Conservation (phyloP, 108 stramenopile species). For the Cyclotella choctawhatcheeana region DNA sequence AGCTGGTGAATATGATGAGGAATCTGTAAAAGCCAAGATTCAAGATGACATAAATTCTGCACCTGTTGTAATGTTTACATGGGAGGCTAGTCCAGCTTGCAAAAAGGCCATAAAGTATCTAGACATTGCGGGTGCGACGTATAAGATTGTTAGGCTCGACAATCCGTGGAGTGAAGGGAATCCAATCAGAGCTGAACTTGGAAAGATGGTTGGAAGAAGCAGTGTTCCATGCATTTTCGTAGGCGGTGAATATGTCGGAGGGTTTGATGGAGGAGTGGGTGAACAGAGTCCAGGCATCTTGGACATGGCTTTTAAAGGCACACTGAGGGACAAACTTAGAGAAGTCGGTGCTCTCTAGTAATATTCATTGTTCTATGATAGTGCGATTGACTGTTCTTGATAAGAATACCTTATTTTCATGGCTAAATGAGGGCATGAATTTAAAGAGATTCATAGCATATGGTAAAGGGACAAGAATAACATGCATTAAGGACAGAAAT, state of each 20-base stretch:
- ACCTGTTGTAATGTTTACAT: conserved; percentile 66
- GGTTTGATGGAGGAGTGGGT: conserved; percentile 68
- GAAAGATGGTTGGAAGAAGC: conserved; percentile 61
- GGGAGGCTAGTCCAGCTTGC: conserved; percentile 69
- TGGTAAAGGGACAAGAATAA: too few species aligned
- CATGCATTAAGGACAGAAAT: too few species aligned
- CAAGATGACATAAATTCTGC: conserved; percentile 54
- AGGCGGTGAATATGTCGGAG: conserved; percentile 71
- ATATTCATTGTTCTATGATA: too few species aligned
- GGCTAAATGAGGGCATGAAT: too few species aligned
- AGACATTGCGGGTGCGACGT: conserved; percentile 50
- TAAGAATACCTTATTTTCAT: too few species aligned
- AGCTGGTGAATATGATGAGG: conserved; percentile 68
- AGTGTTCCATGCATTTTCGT: conserved; percentile 70
- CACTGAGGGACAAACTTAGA: conserved; percentile 46
- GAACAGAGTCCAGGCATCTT: conserved; percentile 69
- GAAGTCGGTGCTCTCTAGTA: conserved; percentile 32
- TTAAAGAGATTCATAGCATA: too few species aligned
- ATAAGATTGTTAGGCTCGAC: conserved; percentile 69
- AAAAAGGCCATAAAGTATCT: conserved; percentile 67
- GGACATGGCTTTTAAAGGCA: conserved; percentile 71
- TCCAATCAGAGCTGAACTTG: conserved; percentile 67
- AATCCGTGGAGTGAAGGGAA: conserved; percentile 76
- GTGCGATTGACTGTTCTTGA: too few species aligned
- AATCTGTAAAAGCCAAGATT: conserved; percentile 45